These are phyloP conservation scores for Chytriomyces sp. DNA, from an alignment of 192 early-diverging fungal genomes.

Conservation along the genomic window DNA sequence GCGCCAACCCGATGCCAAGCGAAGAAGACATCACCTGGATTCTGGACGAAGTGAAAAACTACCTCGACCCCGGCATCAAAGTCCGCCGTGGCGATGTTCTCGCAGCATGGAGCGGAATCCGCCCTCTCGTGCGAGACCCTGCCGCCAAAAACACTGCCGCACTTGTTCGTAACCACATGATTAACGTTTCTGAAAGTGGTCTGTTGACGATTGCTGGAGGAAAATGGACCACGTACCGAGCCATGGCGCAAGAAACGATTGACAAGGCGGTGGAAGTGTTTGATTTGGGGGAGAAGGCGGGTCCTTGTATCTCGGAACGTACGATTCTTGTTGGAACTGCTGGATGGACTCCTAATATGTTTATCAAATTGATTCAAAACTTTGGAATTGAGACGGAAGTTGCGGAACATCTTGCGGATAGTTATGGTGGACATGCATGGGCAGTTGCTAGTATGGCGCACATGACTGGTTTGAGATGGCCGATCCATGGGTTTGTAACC, in stretches of 20 bases:
- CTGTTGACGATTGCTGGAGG: slow-evolving; percentile 96
- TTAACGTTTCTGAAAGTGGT: slow-evolving; percentile 79
- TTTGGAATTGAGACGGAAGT: slow-evolving; percentile 93
- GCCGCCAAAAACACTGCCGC: slow-evolving; percentile 87
- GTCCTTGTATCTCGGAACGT: slow-evolving; percentile 76
- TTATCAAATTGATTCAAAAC: slow-evolving; percentile 93
- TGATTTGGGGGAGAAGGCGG: slow-evolving; percentile 35
- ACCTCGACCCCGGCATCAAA: slow-evolving; percentile 87
- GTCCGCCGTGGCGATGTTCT: slow-evolving; percentile 94
- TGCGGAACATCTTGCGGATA: slow-evolving; percentile 86
- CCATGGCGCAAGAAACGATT: slow-evolving; percentile 95
- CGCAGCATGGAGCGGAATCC: slow-evolving; percentile 98
- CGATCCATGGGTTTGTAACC: slow-evolving; percentile 72
- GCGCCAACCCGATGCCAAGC: slow-evolving; percentile 81
- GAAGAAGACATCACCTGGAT: slow-evolving; percentile 98
- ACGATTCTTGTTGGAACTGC: slow-evolving; percentile 84
- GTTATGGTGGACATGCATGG: slow-evolving; percentile 95
- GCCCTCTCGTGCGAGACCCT: slow-evolving; percentile 95
- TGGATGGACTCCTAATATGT: slow-evolving; percentile 90
- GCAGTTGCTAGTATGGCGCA: slow-evolving; percentile 83
- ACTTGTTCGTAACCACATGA: slow-evolving; percentile 97
- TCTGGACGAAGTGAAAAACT: slow-evolving; percentile 87
- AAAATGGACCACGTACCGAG: slow-evolving; percentile 98
- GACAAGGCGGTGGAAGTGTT: slow-evolving; percentile 84
- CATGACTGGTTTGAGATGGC: slow-evolving; percentile 73